A percentile compares a stretch with the other conserved stretches of the same genome.
phyloP scores from a whole-genome alignment of 225 moss, liverwort and hornwort species.

The Bryum argenteum region DNA sequence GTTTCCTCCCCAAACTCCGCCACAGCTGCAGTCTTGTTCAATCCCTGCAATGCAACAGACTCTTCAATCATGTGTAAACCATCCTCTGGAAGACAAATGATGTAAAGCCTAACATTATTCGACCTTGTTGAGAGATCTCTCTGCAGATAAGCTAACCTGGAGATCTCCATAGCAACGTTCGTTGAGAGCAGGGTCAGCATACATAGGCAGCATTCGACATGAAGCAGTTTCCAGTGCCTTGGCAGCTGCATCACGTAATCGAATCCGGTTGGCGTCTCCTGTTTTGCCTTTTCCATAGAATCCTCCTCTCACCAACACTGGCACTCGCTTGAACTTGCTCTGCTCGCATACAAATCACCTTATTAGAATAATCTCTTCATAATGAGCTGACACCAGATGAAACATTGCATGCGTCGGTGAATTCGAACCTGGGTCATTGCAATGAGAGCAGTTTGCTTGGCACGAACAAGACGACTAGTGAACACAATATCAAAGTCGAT shows the following conservation, averaged over 20 bases:
- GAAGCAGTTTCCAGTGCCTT: slow-evolving; percentile 92
- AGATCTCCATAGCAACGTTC: slow-evolving; percentile 96
- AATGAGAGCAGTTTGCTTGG: slow-evolving; percentile 90
- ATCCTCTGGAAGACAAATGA: neutral
- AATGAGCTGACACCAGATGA: too few species aligned
- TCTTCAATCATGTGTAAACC: neutral
- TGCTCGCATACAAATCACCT: slow-evolving; percentile 36
- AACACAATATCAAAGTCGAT: slow-evolving; percentile 94
- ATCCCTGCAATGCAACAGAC: slow-evolving; percentile 19
- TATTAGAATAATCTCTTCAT: too few species aligned
- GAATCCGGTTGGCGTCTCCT: slow-evolving; percentile 83
- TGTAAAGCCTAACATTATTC: neutral
- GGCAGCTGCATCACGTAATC: slow-evolving; percentile 93
- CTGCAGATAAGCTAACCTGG: slow-evolving; percentile 51
- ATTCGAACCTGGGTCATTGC: slow-evolving; percentile 73
- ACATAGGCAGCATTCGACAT: slow-evolving; percentile 90
- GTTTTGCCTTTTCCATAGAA: slow-evolving; percentile 89
- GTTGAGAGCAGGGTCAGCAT: slow-evolving; percentile 92
- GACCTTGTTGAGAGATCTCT: neutral
- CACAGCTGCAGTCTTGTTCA: slow-evolving; percentile 31
- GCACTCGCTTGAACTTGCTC: slow-evolving; percentile 83
- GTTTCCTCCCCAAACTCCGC: slow-evolving; percentile 76
- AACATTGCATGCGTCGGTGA: too few species aligned
- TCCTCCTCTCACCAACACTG: slow-evolving; percentile 85
- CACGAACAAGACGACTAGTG: slow-evolving; percentile 87